Base-by-base conservation (phyloP, 2,329 filamentous ascomycete genomes). In the Colletotrichum falcatum region DNA sequence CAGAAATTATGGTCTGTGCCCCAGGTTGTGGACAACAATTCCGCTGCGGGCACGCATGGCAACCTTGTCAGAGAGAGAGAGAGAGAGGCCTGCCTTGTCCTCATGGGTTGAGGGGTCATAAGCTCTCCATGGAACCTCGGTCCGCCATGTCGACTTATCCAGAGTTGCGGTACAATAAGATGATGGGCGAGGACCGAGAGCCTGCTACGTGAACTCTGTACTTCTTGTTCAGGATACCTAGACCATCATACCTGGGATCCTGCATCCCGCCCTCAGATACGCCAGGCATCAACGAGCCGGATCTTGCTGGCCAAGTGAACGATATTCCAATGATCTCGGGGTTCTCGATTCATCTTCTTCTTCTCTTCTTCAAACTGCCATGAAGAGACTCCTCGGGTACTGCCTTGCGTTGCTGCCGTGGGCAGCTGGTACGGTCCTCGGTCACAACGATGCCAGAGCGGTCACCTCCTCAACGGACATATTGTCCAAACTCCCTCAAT, bases 131-230 rank as follows among this genome's bases (percentile, higher is more conserved):
- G 30, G 60, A 46, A 53, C 44, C 26, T 65, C 56, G 61, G 35
- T 33, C 46, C 35, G 48, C n/a, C 26, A 37, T 49, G 33, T 30
- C 48, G 26, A 39, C 28, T 18, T 16, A n/a, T 11, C 46, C 20
- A 54, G 28, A n/a, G 18, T 7, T 33, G n/a, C 18, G 28, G 20
- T 33, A 33, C 16, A n/a, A 33, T n/a, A 54, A 54, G 16, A 59
- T 68, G 16, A 59, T 68, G 64, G 59, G 61, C 54, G 61, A 61
- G 23, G 66, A n/a, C 44, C 44, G 37, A 35, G 60, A 20, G 59
- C 61, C 35, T 12, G 44, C 46, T 26, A n/a, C n/a, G 42, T 39
- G 5, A 33, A 35, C 33, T 30, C 16, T 28, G 30, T 53, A 53
- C 44, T 18, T 28, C 12, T n/a, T 37, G 44, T 20, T 39, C 30